Evolutionary conservation across 495 filamentous ascomycete genomes (phyloP).

Genomic region (Xylaria flabelliformis): DNA sequence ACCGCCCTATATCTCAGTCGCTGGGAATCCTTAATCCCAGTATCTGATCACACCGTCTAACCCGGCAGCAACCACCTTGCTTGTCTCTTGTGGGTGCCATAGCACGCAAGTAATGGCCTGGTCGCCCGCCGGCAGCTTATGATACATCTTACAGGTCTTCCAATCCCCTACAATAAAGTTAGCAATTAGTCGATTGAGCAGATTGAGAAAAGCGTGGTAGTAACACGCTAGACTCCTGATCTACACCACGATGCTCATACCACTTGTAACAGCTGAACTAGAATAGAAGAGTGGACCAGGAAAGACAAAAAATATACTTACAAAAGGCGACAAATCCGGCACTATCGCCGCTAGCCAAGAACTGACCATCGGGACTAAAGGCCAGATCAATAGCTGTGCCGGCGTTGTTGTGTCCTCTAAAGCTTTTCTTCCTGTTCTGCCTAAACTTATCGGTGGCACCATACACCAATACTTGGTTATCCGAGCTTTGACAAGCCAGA

Average conservation of each 20-base stretch:
- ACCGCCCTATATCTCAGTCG: not conserved
- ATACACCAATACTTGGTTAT: slow-evolving; percentile 98
- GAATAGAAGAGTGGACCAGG: not conserved
- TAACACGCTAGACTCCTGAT: not conserved
- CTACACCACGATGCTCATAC: not conserved
- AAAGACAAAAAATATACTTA: slow-evolving; percentile 14
- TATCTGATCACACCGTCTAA: slow-evolving; percentile 88
- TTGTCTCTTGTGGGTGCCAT: slow-evolving; percentile 96
- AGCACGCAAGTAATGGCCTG: slow-evolving; percentile 79
- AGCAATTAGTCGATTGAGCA: not conserved
- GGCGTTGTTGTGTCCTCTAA: slow-evolving; percentile 92
- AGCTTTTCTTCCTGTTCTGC: slow-evolving; percentile 95
- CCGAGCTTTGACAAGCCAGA: slow-evolving; percentile 87
- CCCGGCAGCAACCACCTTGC: slow-evolving; percentile 89
- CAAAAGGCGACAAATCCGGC: slow-evolving; percentile 93
- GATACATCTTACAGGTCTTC: slow-evolving; percentile 98
- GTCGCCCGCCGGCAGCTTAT: slow-evolving; percentile 85
- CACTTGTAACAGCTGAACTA: not conserved
- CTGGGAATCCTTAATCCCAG: slow-evolving; percentile 76
- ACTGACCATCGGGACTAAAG: slow-evolving; percentile 88
- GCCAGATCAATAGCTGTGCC: slow-evolving; percentile 91
- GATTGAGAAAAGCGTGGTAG: not conserved
- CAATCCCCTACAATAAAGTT: slow-evolving; percentile 66
- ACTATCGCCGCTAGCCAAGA: slow-evolving; percentile 81
- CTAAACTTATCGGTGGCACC: slow-evolving; percentile 92